Evolutionary conservation across 2,329 filamentous ascomycete genomes (phyloP), one percentile per base, ranked within the genome.

Genomic region (Cladosporium halotolerans): DNA sequence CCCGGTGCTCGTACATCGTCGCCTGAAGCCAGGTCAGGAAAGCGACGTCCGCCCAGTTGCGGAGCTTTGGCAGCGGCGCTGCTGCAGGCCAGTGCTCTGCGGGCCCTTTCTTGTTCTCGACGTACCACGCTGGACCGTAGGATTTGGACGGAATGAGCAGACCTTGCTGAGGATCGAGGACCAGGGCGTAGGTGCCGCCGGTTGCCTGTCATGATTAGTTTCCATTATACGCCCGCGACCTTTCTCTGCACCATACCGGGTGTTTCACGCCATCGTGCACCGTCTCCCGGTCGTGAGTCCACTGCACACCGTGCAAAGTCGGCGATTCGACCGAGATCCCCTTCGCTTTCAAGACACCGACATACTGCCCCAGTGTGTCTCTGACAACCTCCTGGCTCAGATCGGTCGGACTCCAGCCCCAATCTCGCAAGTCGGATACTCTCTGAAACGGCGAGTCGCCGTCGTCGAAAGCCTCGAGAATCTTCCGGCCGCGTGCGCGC

Each of bases 11-110:
- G 16, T 11, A 2, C 16, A 31, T 57, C 8, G 57, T 59, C 23
- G 52, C 23, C 4, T 39, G 11, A 1, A 48, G 34, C 57, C 57
- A 59, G 11, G 56, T 49, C 2, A 57, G 39, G 34, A 53, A 55
- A 4, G 55, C 44, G 16, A 59, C 47, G 33, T 59, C 55, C 10
- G 49, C 43, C 55, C 55, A 58, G 18, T 53, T 14, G 9, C 32
- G 49, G 28, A 58, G 32, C 4, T 31, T 14, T 2, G 55, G 53
- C 2, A 55, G 34, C 6, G 50, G 45, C 5, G 45, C 19, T 11
- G 49, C 40, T n/a, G 45, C 6, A 7, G 32, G 45, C 23, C 10
- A 19, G 32, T 18, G 32, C 5, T 16, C n/a, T 9, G 45, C 10
- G 31, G 45, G 45, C 31, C 28, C 28, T 19, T 16, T 13, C 31